These are phyloP conservation scores for Macrotyloma uniflorum DNA, from an alignment of 306 rosid species.

Conservation along the genomic window DNA sequence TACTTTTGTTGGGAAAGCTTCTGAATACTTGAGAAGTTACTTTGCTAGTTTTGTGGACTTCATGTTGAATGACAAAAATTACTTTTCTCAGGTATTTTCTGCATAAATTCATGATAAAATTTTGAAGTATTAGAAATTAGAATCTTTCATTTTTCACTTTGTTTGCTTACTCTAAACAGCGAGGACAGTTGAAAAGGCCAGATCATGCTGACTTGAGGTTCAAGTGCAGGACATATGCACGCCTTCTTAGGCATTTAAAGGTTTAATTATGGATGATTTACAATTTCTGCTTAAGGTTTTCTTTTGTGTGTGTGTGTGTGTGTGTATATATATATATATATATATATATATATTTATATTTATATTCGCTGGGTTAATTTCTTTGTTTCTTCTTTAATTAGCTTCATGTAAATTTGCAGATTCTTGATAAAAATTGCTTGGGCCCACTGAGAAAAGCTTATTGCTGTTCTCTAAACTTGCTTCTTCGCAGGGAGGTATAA, in stretches of 20 bases:
- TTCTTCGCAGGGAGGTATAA: constrained; percentile 92
- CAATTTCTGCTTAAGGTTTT: constrained; percentile 20
- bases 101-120: constrained; percentile 2
- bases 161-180: constrained; percentile 55
- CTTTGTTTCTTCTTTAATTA: constrained; percentile 24
- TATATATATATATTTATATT: too few species aligned
- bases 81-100: constrained; percentile 87
- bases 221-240: constrained; percentile 94
- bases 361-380: constrained; percentile 2
- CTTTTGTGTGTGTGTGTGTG: too few species aligned
- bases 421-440: constrained; percentile 85
- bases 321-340: too few species aligned
- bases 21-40: constrained; percentile 74
- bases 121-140: constrained; percentile 1
- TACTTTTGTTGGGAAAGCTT: constrained; percentile 81
- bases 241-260: constrained; percentile 90
- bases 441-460: constrained; percentile 76
- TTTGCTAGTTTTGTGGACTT: constrained; percentile 86
- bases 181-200: constrained; percentile 97
- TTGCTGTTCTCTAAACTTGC: constrained; percentile 90
- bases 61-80: constrained; percentile 86
- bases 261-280: constrained; percentile 44
- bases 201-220: constrained; percentile 94
- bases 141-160: constrained; percentile 34
- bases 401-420: constrained; percentile 54